Conservation (phyloP, 1,284 basidiomycete genomes). For the Apiotrichum gamsii region DNA sequence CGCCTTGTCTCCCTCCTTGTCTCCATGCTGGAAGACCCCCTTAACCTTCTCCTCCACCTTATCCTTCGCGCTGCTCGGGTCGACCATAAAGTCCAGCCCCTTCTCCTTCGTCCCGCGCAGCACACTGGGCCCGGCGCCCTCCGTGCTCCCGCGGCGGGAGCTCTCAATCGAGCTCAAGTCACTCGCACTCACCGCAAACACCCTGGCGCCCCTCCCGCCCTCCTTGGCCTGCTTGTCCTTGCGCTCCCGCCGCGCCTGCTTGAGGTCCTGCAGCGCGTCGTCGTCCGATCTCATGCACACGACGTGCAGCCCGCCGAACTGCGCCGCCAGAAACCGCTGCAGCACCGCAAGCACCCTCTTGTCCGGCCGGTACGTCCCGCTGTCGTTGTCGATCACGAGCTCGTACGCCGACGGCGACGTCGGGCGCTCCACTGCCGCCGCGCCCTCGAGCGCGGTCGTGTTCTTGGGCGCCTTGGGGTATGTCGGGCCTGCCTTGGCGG, state of each 20-base stretch:
- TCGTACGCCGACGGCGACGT: constrained; percentile 47
- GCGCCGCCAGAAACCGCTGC: constrained; percentile 52
- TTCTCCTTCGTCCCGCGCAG: not conserved
- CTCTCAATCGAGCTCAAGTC: not conserved
- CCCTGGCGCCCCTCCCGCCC: no score
- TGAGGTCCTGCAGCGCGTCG: constrained; percentile 47
- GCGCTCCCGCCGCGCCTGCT: constrained; percentile 27
- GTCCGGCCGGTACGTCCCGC: constrained; percentile 53
- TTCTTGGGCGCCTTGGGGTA: no score
- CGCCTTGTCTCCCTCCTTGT: not conserved
- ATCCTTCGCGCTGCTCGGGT: constrained; percentile 1
- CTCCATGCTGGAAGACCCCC: not conserved
- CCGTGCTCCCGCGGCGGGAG: not conserved
- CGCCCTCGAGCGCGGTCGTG: constrained; percentile 1
- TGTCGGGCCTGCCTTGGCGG: no score
- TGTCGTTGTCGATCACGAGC: constrained; percentile 54
- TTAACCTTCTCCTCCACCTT: not conserved
- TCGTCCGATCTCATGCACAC: constrained; percentile 57
- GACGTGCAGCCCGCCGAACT: constrained; percentile 61
- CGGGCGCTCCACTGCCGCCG: constrained; percentile 11
- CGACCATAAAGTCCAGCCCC: not conserved
- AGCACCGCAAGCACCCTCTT: constrained; percentile 48
- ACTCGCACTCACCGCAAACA: not conserved
- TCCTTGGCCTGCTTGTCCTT: not conserved
- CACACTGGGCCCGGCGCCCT: no score